Evolutionary conservation across 768 basidiomycete genomes (phyloP), one percentile per base, ranked within the genome.

Genomic region (Tephrocybe sp.): DNA sequence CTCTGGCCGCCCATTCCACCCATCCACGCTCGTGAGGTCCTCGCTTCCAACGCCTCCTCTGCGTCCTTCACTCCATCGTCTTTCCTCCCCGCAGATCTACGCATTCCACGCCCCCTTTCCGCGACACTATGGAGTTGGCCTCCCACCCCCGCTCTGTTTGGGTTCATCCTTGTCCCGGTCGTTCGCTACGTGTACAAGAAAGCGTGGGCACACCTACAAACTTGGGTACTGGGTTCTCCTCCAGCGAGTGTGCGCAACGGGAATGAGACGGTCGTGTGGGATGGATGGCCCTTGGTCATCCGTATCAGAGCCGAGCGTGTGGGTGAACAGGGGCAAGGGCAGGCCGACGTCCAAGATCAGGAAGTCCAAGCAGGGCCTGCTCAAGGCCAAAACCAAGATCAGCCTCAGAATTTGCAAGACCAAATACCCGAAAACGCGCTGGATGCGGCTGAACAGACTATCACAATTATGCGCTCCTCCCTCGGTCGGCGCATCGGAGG

Each of bases 401-500:
- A 72, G 35, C 4, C 8, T 35, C n/a, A n/a, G n/a, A n/a, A n/a
- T n/a, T n/a, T n/a, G n/a, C n/a, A n/a, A n/a, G n/a, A n/a, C n/a
- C n/a, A n/a, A 18, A 19, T 50, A 7, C 50, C 47, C 2, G 46
- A 55, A 25, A 66, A 74, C 24, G 73, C 67, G 0, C 61, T 70
- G 9, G 67, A 65, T 42, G 84, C 76, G 2, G 83, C 83, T 1
- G 78, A 83, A 56, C 77, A 79, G 53, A 76, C 80, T 34, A 77
- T 87, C 45, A 74, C 77, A 34, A 68, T 83, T 55, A 78, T 80
- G 16, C 75, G 79, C 15, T 71, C 78, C 15, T 82, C 84, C 0
- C 60, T 89, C 3, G 88, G 87, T 1, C 78, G 87, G 11, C 69
- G 80, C 57, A 65, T 91, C 39, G 85, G 83, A 18, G 87, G 88